Conservation (phyloP, 1,284 basidiomycete species). For the Tremellales sp. region DNA sequence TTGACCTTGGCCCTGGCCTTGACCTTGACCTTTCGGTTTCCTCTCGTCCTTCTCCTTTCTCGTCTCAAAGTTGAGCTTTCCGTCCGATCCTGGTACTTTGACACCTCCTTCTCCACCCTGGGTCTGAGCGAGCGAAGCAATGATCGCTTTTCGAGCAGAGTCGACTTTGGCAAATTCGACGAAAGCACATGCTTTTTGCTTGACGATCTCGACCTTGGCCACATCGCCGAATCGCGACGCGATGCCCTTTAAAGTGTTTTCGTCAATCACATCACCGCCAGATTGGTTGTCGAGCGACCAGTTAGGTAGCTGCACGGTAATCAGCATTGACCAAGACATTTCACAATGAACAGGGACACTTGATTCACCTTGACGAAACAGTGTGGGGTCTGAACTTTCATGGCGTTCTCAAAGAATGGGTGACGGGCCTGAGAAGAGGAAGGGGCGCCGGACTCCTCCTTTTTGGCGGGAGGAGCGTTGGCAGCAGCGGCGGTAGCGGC, state of each 20-base stretch:
- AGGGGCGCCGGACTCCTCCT: slow-evolving; percentile 15
- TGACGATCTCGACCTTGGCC: slow-evolving; percentile 84
- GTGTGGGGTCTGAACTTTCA: slow-evolving; percentile 62
- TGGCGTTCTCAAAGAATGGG: slow-evolving; percentile 57
- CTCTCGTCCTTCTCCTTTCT: slow-evolving; percentile 82
- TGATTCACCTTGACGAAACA: slow-evolving; percentile 80
- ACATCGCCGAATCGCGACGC: slow-evolving; percentile 78
- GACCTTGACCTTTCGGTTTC: slow-evolving; percentile 18
- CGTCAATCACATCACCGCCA: slow-evolving; percentile 69
- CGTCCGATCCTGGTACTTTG: slow-evolving; percentile 59
- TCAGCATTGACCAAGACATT: neutral
- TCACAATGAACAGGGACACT: neutral
- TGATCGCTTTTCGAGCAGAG: slow-evolving; percentile 76
- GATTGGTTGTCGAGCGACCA: slow-evolving; percentile 50
- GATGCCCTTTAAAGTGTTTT: slow-evolving; percentile 57
- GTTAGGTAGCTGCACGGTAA: slow-evolving; percentile 47
- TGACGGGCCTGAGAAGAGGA: slow-evolving; percentile 41
- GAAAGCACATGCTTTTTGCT: slow-evolving; percentile 87
- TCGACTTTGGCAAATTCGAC: slow-evolving; percentile 80
- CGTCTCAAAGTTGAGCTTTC: slow-evolving; percentile 74
- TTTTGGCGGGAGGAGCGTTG: slow-evolving; percentile 7
- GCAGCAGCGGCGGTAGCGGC: slow-evolving; percentile 16
- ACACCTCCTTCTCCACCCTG: slow-evolving; percentile 88
- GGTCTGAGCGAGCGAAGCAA: slow-evolving; percentile 59
- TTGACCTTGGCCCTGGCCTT: neutral